Evolutionary conservation across 495 filamentous ascomycete species (phyloP), one percentile per base, ranked within the genome.

Genomic region (Talaromyces borbonicus): DNA sequence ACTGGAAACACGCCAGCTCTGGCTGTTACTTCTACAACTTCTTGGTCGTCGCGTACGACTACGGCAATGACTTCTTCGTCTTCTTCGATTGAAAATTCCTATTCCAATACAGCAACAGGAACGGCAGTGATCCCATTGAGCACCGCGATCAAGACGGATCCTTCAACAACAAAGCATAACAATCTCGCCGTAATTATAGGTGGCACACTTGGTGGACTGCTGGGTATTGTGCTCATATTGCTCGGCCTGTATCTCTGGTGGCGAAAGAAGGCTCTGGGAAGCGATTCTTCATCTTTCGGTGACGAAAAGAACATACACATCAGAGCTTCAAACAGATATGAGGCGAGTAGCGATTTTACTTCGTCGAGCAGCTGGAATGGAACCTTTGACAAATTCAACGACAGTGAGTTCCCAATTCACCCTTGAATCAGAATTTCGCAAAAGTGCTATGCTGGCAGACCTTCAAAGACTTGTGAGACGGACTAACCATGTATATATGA

Each of bases 101-200:
- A n/a, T n/a, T n/a, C n/a, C n/a, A n/a, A n/a, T n/a, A n/a, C n/a
- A n/a, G n/a, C n/a, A n/a, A n/a, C n/a, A n/a, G n/a, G n/a, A n/a
- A n/a, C n/a, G n/a, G n/a, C n/a, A n/a, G n/a, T n/a, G n/a, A n/a
- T n/a, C n/a, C n/a, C n/a, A n/a, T n/a, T n/a, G n/a, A n/a, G n/a
- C n/a, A n/a, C n/a, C n/a, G n/a, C n/a, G n/a, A n/a, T n/a, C n/a
- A n/a, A n/a, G n/a, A n/a, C n/a, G n/a, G n/a, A n/a, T n/a, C n/a
- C n/a, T n/a, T 14, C 19, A 18, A 22, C n/a, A 24, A 11, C 44
- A 26, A 15, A 7, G 4, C 11, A 16, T 47, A 43, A 46, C 53
- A 8, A 9, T 23, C 45, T 46, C 30, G 37, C 22, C 5, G 53
- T 44, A 2, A 42, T 61, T 18, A 61, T 68, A 36, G 66, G 64